Conservation (phyloP, 352 stramenopile genomes). For the Phytopythium aichiense region DNA sequence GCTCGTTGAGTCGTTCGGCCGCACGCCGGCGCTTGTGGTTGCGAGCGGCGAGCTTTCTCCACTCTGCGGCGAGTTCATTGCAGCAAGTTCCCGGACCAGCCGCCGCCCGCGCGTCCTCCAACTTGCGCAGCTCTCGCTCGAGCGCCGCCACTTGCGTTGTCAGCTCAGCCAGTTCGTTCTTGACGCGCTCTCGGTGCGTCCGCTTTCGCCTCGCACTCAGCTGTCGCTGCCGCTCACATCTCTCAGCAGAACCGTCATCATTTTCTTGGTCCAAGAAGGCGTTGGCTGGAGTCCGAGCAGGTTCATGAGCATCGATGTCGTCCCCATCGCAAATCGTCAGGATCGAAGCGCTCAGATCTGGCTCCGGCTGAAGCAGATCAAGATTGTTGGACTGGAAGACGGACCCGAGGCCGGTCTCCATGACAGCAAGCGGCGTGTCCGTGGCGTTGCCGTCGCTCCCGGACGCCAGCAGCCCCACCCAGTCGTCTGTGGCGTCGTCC, state of each 20-base stretch:
- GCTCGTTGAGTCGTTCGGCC: background rate
- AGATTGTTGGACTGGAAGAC: background rate
- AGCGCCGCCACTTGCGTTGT: background rate
- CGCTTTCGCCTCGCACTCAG: slow-evolving; percentile 4
- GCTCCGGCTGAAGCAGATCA: background rate
- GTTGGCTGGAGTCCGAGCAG: background rate
- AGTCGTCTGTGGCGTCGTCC: background rate
- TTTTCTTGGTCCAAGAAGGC: no score
- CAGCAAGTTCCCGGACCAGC: no score
- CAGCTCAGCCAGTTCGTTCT: background rate
- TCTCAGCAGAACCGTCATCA: background rate
- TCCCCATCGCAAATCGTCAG: background rate
- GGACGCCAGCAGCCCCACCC: background rate
- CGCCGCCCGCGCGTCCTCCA: background rate
- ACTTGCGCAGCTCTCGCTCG: background rate
- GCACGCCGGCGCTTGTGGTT: background rate
- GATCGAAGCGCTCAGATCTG: background rate
- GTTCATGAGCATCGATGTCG: background rate
- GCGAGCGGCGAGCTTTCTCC: background rate
- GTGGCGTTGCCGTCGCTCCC: background rate
- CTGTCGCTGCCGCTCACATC: background rate
- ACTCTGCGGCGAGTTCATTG: background rate
- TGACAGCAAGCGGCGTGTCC: background rate
- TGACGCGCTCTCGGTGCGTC: slow-evolving; percentile 2
- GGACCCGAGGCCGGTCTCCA: background rate